Evolutionary conservation across 495 filamentous ascomycete species (phyloP), one percentile per base, ranked within the genome.

Genomic region (Hypoxylon rickii): DNA sequence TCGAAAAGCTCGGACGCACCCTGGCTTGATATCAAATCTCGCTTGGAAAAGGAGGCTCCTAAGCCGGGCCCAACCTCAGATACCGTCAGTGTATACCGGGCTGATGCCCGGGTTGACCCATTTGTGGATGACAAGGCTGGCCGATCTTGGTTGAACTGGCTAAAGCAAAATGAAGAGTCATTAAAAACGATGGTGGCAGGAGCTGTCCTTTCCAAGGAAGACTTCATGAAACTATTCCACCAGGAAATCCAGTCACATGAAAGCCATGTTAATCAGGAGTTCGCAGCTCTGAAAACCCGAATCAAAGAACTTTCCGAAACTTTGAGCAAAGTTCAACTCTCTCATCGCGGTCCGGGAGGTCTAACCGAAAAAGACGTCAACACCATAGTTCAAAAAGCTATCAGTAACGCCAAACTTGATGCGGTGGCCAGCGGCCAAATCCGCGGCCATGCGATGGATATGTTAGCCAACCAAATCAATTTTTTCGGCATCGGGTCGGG

Each of bases 401-500:
- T 79, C 15, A 26, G 51, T 4, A 58, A 70, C 13, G 65, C 65
- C 1, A 70, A 73, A 24, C 45, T 79, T 10, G 67, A 71, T 22
- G 68, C 71, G 15, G 38, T 72, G 15, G 60, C 60, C 20, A 51
- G 51, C 15, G 61, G 61, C 31, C 42, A 63, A 20, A 68, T 73
- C 34, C 61, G 50, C 3, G 57, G 59, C 33, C 46, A 58, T 44
- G 39, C 58, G 19, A 45, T 52, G 16, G 54, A 65, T n/a, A 43
- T 70, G 38, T 55, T 80, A 3, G 44, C 38, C 32, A 66, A 67
- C 39, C 67, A 69, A 34, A 46, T 78, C 56, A 79, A 80, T 62
- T 70, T 71, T 52, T 74, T 79, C 51, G 46, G 47, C 36, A 21
- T 59, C 11, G 76, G 71, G 41, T 66, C 72, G 31, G 69, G 68